phyloP scores from a whole-genome alignment of 306 rosid genomes.

The Mucuna pruriens region DNA sequence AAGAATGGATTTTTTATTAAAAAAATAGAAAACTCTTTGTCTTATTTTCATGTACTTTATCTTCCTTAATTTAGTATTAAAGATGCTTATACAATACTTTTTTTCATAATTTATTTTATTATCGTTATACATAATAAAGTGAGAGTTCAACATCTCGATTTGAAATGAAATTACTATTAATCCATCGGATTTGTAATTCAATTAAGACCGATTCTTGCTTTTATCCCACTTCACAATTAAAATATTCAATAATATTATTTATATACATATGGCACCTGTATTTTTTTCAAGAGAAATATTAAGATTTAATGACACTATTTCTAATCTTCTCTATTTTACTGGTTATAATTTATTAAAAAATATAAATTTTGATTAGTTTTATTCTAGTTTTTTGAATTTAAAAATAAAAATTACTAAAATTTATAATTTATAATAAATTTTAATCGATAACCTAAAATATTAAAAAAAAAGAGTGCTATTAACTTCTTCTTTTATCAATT shows the following conservation, averaged over 20 bases:
- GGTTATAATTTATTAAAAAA: too few species aligned
- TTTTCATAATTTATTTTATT: background rate
- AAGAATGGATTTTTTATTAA: background rate
- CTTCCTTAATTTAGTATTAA: background rate
- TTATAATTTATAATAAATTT: too few species aligned
- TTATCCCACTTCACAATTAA: background rate
- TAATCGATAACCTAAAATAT: too few species aligned
- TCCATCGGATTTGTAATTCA: background rate
- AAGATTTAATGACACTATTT: too few species aligned
- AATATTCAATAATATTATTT: background rate
- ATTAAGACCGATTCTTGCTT: background rate
- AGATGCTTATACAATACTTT: background rate
- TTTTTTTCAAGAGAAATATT: too few species aligned
- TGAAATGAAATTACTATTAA: background rate
- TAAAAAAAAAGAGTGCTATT: too few species aligned
- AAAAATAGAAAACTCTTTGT: background rate
- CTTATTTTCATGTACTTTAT: background rate
- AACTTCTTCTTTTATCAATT: background rate
- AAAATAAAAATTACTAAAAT: too few species aligned
- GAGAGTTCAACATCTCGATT: background rate
- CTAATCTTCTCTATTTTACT: too few species aligned
- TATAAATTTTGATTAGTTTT: too few species aligned
- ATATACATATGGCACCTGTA: background rate
- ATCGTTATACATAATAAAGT: background rate
- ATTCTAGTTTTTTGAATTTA: too few species aligned